Evolutionary conservation across 1,139 yeast species (phyloP), one percentile per base, ranked within the genome.

Genomic region (Protomyces gravidus): DNA sequence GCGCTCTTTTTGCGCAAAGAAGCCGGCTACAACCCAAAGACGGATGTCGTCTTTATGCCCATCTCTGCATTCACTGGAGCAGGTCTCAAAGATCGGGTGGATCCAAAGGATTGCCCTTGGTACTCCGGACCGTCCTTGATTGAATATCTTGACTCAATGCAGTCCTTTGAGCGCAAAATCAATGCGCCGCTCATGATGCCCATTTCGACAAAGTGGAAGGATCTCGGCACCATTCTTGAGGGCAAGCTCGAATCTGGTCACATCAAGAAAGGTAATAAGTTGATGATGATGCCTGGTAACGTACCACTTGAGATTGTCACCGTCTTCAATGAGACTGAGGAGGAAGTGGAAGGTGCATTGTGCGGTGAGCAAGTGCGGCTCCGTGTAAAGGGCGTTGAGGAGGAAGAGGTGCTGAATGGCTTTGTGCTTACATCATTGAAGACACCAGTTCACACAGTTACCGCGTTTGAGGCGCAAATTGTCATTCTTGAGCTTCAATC

Each of bases 161-260:
- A 84, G 68, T 83, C 89, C 50, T 83, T 85, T 65, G 83, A 87
- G 75, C 88, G 98, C 76, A 87, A 84, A 70, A 77, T 89, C 71
- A 87, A 86, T 69, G 96, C 94, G 30, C 97, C 98, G 66, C 92
- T 92, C 76, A 90, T 92, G 97, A 79, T 92, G 69, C 99, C 99
- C 64, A 81, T 92, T 67, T 82, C 95, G 32, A 88, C 95, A 68
- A 92, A 94, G 76, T 86, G 89, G 86, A 89, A 87, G 36, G 69
- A 67, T 50, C 78, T 92, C 78, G 99, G 99, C 73, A 89, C 97
- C 52, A 82, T 92, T 65, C 92, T 94, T 60, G 99, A 92, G 76
- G 98, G 99, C 74, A 92, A 92, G 78, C 86, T 92, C 71, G 99
- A 90, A 77, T 84, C 95, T 61, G 98, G 99, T 57, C 90, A 86